Evolutionary conservation across 116 monocot genomes (phyloP).

Genomic region (Papilionanthe hybrid): DNA sequence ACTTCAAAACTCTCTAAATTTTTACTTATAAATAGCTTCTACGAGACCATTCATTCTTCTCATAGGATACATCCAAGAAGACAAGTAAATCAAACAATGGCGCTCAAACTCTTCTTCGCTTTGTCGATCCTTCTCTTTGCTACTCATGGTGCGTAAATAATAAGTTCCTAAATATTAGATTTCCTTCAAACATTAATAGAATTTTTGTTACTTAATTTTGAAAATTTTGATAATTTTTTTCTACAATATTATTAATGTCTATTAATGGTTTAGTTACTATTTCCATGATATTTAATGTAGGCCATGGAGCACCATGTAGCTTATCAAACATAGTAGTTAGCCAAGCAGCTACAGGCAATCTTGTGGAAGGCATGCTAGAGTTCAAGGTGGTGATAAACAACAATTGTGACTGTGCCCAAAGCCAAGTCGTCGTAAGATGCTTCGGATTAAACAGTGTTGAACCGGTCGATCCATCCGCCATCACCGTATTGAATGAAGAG

Average conservation of each 20-base stretch:
- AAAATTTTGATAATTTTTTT: too few species aligned
- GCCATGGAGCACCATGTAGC: not conserved
- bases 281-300: not conserved
- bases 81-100: too few species aligned
- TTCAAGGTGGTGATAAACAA: slow-evolving; percentile 5
- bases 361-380: slow-evolving; percentile 12
- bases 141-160: too few species aligned
- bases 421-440: slow-evolving; percentile 6
- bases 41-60: too few species aligned
- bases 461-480: slow-evolving; percentile 1
- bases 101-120: too few species aligned
- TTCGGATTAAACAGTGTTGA: slow-evolving; percentile 10
- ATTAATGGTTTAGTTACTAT: not conserved
- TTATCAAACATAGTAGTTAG: not conserved
- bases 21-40: too few species aligned
- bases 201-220: too few species aligned
- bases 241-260: not conserved
- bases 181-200: too few species aligned
- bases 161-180: too few species aligned
- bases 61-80: too few species aligned
- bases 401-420: slow-evolving; percentile 1
- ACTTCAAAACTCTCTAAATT: too few species aligned
- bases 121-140: too few species aligned
- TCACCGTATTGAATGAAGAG: not conserved
- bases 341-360: slow-evolving; percentile 4